phyloP scores from a whole-genome alignment of 2,329 filamentous ascomycete genomes.

The Aspergillus sp. region DNA sequence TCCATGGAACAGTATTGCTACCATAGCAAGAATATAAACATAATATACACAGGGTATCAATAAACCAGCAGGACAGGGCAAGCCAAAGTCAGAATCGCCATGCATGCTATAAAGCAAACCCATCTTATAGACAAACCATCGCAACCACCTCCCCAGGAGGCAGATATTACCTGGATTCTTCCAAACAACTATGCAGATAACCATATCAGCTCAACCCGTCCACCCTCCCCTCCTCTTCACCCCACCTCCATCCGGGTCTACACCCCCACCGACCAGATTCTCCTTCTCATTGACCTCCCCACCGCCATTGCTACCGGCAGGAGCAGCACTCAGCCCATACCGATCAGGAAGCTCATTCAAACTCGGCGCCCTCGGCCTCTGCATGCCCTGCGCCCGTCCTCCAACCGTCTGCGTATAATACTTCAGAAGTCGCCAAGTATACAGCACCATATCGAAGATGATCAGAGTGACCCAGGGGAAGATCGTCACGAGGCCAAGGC shows the following conservation, averaged over 20 bases:
- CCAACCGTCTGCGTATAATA: slow-evolving; percentile 62
- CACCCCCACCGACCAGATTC: not conserved
- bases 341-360: slow-evolving; percentile 59
- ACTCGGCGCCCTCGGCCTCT: slow-evolving; percentile 61
- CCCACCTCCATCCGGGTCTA: slow-evolving; percentile 3
- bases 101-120: not conserved
- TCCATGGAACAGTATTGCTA: not conserved
- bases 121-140: not conserved
- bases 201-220: not conserved
- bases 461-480: slow-evolving; percentile 63
- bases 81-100: not conserved
- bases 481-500: slow-evolving; percentile 61
- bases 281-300: slow-evolving; percentile 6
- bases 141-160: slow-evolving; percentile 9
- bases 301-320: not conserved
- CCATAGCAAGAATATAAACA: not conserved
- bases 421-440: slow-evolving; percentile 57
- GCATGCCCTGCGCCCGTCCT: slow-evolving; percentile 59
- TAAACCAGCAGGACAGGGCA: not conserved
- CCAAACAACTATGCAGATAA: not conserved
- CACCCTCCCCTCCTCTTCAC: slow-evolving; percentile 10
- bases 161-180: not conserved
- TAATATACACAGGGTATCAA: slow-evolving; percentile 20
- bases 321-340: slow-evolving; percentile 29
- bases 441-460: slow-evolving; percentile 64